Evolutionary conservation across 129 eudicot genomes (phyloP), one percentile per base, ranked within the genome.

Genomic region (Chrysanthemum lavandulifolium): DNA sequence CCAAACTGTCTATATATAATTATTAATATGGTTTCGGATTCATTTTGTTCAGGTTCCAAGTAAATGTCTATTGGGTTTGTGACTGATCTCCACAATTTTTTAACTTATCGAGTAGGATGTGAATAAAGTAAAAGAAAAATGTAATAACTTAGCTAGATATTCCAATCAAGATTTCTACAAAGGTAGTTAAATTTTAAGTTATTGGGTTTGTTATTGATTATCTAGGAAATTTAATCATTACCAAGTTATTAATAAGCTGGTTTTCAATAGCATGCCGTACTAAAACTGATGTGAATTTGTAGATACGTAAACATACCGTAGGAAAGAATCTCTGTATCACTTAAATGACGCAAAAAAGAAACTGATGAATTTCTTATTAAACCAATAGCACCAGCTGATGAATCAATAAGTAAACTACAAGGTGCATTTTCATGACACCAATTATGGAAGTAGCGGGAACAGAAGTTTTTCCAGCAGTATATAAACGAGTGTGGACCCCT

Each of bases 371-470:
- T 86, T 75, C 98, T 88, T 61, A 94, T 82, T 67, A 94, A 69
- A 77, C 92, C 89, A 81, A 94, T 78, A 77, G 97, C 86, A 64
- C 92, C 96, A 3, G 84, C 55, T 15, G 83, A 71, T 31, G 89
- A 73, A 84, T 94, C 97, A 55, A 84, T 61, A 65, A 90, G 84
- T 78, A 94, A 73, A 69, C 89, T 84, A 75, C 81, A 77, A 16
- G 89, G 82, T 53, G 87, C 91, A 88, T 85, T 86, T 40, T 68
- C 79, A 62, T 84, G 76, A 81, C 93, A 81, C 98, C 98, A 94
- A 23, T 82, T 78, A 60, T 84, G 73, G 55, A 82, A 75, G 78
- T 87, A 90, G 54, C 86, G 89, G 13, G 84, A 59, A 65, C 96
- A 84, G 65, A 90, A 84, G 49, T 78, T 72, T 77, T 86, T 90